Conservation (phyloP, 345 rosid species). For the Aquilaria sinensis region DNA sequence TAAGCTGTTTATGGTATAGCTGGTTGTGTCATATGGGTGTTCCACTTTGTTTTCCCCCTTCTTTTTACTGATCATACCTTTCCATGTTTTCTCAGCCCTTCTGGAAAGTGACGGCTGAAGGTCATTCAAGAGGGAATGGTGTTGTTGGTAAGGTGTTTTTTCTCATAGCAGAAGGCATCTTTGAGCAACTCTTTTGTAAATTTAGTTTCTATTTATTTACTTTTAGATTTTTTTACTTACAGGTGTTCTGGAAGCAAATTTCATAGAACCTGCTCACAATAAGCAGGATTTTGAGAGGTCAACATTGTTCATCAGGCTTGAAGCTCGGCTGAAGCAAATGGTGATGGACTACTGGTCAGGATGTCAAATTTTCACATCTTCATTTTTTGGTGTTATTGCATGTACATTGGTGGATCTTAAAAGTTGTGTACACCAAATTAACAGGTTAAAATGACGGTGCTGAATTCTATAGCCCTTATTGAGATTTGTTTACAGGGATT, state of each 20-base stretch:
- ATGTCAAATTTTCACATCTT: background rate
- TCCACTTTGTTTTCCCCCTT: background rate
- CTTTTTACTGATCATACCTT: background rate
- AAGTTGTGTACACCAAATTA: background rate
- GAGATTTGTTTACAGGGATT: conserved; percentile 18
- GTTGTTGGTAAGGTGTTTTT: conserved; percentile 58
- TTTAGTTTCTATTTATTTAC: conserved; percentile 13
- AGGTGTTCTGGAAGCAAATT: conserved; percentile 97
- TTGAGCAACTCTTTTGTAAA: conserved; percentile 12
- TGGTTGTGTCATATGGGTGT: background rate
- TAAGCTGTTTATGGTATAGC: background rate
- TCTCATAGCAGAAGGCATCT: conserved; percentile 14
- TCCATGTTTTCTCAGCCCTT: conserved; percentile 57
- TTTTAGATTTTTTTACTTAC: background rate
- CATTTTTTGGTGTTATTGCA: background rate
- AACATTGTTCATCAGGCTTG: conserved; percentile 61
- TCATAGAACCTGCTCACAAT: conserved; percentile 95
- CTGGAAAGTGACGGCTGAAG: conserved; percentile 74
- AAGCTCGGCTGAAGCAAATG: conserved; percentile 66
- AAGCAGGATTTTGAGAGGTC: conserved; percentile 99
- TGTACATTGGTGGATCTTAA: background rate
- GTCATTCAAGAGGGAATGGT: conserved; percentile 49
- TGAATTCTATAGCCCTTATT: conserved; percentile 1
- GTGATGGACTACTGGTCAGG: conserved; percentile 67
- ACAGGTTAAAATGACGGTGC: background rate